Evolutionary conservation across 2,329 filamentous ascomycete genomes (phyloP), one percentile per base, ranked within the genome.

Genomic region (Neurospora crassa): DNA sequence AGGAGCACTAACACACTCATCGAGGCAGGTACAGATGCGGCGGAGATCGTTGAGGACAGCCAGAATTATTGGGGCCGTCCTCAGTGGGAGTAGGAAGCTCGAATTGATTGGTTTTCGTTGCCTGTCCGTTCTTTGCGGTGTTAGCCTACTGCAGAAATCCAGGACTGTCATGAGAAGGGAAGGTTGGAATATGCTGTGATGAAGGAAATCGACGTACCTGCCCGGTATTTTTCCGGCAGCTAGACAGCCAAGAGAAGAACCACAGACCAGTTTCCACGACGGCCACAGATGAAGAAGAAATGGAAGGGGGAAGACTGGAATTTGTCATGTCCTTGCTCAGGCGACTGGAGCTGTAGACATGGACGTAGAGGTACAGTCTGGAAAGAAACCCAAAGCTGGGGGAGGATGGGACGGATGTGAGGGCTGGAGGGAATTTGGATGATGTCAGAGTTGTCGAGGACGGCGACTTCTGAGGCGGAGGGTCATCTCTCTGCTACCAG

Each of bases 1-100:
- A 0, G 86, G 83, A 20, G 90, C 90, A 5, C 82, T 85, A 16
- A 7, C 1, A 43, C 18, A 43, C 42, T 11, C 8, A 43, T 43
- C 18, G 3, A n/a, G 42, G 42, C 8, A 18, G 18, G 18, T n/a
- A 43, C n/a, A 8, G 18, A 10, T 43, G 42, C 42, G 8, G 7
- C 8, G 40, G 5, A 47, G 45, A 24, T 24, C 45, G 45, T 24
- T 24, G 45, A 47, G 45, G 45, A 24, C 45, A 14, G 18, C 3
- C 7, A 45, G 18, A 1, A 11, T 11, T 47, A 8, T 47, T 10
- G 43, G 43, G 4, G 18, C n/a, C 43, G n/a, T 20, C 43, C 43
- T 20, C 43, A 0, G 42, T 18, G 42, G n/a, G n/a, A 11, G 45
- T 47, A 47, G n/a, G 45, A n/a, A 24, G 3, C n/a, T 47, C n/a